These are phyloP conservation scores for Dentipellis sp. DNA, from an alignment of 768 basidiomycete species.

Conservation along the genomic window DNA sequence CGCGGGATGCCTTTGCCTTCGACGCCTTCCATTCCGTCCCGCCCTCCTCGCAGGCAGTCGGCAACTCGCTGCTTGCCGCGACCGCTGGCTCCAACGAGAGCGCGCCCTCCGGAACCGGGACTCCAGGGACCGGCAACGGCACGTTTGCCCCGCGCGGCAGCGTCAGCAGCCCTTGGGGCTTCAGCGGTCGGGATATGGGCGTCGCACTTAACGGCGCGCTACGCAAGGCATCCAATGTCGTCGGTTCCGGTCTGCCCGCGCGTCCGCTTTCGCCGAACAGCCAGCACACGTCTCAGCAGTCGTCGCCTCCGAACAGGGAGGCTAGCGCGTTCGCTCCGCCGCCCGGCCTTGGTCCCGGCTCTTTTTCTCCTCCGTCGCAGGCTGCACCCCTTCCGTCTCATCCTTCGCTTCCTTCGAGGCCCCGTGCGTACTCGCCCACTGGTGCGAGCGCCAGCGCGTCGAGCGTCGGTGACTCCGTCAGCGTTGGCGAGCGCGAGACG, in stretches of 20 bases:
- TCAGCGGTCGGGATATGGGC: background rate
- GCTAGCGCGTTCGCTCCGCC: constrained; percentile 5
- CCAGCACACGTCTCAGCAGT: constrained; percentile 10
- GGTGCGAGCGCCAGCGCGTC: constrained; percentile 30
- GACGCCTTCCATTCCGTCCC: constrained; percentile 73
- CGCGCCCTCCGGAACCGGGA: background rate
- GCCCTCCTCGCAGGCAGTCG: constrained; percentile 25
- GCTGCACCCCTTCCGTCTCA: constrained; percentile 18
- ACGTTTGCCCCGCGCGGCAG: constrained; percentile 4
- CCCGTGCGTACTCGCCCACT: constrained; percentile 22
- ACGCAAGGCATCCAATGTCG: constrained; percentile 18
- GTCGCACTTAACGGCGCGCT: background rate
- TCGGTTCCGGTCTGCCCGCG: constrained; percentile 14
- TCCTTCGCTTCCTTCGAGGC: constrained; percentile 20
- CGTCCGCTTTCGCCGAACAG: constrained; percentile 17
- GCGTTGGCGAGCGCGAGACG: constrained; percentile 14
- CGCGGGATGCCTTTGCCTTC: constrained; percentile 42
- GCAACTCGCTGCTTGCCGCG: constrained; percentile 23
- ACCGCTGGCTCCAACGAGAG: constrained; percentile 5
- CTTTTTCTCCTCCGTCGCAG: constrained; percentile 21
- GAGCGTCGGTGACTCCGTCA: constrained; percentile 30
- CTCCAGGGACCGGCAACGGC: background rate
- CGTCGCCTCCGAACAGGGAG: constrained; percentile 19
- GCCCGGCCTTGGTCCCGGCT: constrained; percentile 11
- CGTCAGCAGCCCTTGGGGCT: constrained; percentile 11